These are phyloP conservation scores for Scheffersomyces ergatensis DNA, from an alignment of 805 yeast species.

Conservation along the genomic window DNA sequence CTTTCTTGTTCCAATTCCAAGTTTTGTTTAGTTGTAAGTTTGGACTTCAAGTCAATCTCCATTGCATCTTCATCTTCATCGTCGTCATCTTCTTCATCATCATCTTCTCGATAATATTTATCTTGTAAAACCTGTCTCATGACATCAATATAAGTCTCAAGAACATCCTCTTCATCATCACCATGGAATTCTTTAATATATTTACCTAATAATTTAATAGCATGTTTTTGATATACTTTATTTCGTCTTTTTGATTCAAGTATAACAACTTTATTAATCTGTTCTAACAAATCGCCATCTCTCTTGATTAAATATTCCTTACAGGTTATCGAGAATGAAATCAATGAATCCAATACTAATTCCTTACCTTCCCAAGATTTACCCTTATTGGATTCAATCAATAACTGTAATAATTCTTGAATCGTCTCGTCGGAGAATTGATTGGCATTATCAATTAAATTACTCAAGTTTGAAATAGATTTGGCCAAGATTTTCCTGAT, in stretches of 20 bases:
- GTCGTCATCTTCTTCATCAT: slow-evolving; percentile 36
- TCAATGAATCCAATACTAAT: slow-evolving; percentile 65
- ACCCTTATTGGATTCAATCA: slow-evolving; percentile 66
- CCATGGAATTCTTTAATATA: slow-evolving; percentile 40
- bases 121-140: slow-evolving; percentile 34
- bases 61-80: slow-evolving; percentile 18
- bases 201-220: slow-evolving; percentile 51
- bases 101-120: slow-evolving; percentile 35
- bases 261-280: slow-evolving; percentile 43
- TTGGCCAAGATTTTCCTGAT: slow-evolving; percentile 70
- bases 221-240: slow-evolving; percentile 56
- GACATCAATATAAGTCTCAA: slow-evolving; percentile 35
- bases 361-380: slow-evolving; percentile 91
- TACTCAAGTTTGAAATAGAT: slow-evolving; percentile 59
- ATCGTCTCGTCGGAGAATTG: slow-evolving; percentile 18
- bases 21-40: slow-evolving; percentile 39
- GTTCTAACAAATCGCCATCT: slow-evolving; percentile 27
- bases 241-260: slow-evolving; percentile 69
- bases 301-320: slow-evolving; percentile 23
- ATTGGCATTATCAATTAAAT: slow-evolving; percentile 33
- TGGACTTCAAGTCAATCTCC: slow-evolving; percentile 14
- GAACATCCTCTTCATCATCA: slow-evolving; percentile 30
- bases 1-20: slow-evolving; percentile 49
- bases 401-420: slow-evolving; percentile 43
- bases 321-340: slow-evolving; percentile 51